Evolutionary conservation across 331 rosid species (phyloP).

Genomic region (Phaseolus coccineus): DNA sequence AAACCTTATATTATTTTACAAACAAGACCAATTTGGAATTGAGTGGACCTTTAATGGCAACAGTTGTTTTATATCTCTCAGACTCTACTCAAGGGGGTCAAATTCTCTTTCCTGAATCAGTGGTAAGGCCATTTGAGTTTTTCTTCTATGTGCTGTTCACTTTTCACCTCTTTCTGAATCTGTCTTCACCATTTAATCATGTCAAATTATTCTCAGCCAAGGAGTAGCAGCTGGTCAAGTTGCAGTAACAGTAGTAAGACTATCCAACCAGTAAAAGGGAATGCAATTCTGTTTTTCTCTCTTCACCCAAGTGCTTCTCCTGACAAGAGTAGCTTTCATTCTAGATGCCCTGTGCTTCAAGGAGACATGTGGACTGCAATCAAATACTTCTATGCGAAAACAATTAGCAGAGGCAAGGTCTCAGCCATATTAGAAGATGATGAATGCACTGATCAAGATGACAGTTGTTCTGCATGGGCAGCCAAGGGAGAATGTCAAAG

Average conservation of each 20-base stretch:
- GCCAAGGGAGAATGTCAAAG: constrained; percentile 78
- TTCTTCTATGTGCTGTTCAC: constrained; percentile 24
- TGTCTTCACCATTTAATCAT: constrained; percentile 29
- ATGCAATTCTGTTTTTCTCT: constrained; percentile 83
- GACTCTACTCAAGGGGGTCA: constrained; percentile 69
- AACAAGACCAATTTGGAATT: constrained; percentile 55
- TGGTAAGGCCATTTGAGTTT: constrained; percentile 54
- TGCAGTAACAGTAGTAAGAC: constrained; percentile 51
- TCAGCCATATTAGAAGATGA: constrained; percentile 44
- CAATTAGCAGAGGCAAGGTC: constrained; percentile 43
- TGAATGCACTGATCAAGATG: constrained; percentile 73
- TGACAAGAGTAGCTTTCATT: constrained; percentile 69
- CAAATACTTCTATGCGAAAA: constrained; percentile 63
- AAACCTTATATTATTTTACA: constrained; percentile 50
- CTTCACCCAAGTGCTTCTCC: constrained; percentile 60
- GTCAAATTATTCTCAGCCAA: constrained; percentile 52
- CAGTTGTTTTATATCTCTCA: constrained; percentile 82
- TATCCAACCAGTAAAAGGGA: constrained; percentile 75
- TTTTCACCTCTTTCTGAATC: constrained; percentile 8
- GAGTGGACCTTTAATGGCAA: constrained; percentile 71
- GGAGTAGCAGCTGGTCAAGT: constrained; percentile 53
- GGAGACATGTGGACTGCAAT: constrained; percentile 80
- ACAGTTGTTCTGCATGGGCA: constrained; percentile 75
- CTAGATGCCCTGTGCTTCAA: constrained; percentile 76
- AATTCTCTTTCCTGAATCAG: constrained; percentile 68